phyloP scores from a whole-genome alignment of 179 eudicot species.

The Sideroxylon spinosum region DNA sequence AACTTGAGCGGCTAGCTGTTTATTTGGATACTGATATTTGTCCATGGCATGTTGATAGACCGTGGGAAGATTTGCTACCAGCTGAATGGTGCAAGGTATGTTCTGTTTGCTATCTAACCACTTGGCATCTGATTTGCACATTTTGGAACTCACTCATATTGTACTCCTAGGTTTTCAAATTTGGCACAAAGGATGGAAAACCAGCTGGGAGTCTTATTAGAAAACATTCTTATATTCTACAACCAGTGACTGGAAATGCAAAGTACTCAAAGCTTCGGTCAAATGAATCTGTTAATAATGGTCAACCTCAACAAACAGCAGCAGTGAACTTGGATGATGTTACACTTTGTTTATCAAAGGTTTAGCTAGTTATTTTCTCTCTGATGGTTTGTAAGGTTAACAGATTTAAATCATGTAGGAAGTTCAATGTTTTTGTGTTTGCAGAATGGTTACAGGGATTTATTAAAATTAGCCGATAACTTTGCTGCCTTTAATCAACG shows the following conservation, averaged over 20 bases:
- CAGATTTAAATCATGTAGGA: conserved; percentile 2
- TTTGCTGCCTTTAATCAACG: conserved; percentile 94
- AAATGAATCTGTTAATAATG: conserved; percentile 40
- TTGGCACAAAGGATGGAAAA: conserved; percentile 74
- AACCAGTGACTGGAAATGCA: conserved; percentile 92
- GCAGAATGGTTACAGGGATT: conserved; percentile 84
- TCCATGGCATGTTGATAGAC: conserved; percentile 74
- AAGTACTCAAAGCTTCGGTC: conserved; percentile 65
- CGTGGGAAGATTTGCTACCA: conserved; percentile 86
- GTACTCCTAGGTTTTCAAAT: conserved; percentile 59
- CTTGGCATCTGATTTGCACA: neutral
- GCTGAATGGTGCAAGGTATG: conserved; percentile 84
- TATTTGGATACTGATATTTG: conserved; percentile 82
- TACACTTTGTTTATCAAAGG: conserved; percentile 88
- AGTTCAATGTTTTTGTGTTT: conserved; percentile 7
- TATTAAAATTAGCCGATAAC: conserved; percentile 85
- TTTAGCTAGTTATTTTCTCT: conserved; percentile 26
- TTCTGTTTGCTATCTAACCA: conserved; percentile 3
- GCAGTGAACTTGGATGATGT: conserved; percentile 84
- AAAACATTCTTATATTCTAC: conserved; percentile 69
- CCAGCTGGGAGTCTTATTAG: conserved; percentile 38
- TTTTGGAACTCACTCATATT: neutral
- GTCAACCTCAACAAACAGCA: conserved; percentile 78
- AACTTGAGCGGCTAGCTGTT: conserved; percentile 75
- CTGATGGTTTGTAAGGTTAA: conserved; percentile 1